A percentile compares a stretch with the other conserved stretches of the same genome.
Conservation (phyloP, 495 filamentous ascomycete species). For the Penicillium flavigenum region DNA sequence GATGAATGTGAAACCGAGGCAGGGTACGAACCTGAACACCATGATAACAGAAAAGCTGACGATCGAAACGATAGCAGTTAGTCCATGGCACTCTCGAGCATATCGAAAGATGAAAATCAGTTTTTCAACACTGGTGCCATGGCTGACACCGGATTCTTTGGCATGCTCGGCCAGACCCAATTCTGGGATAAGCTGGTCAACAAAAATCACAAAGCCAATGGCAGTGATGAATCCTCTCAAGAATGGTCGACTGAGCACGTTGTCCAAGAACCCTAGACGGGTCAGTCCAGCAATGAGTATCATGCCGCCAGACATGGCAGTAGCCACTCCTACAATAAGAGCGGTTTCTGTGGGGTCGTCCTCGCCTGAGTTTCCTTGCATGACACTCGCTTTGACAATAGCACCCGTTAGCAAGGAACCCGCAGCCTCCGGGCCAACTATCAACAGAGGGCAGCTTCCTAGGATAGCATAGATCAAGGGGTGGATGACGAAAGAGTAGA, state of each 20-base stretch:
- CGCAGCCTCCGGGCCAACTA: slow-evolving; percentile 94
- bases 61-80: slow-evolving; percentile 73
- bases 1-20: neutral
- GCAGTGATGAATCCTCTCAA: slow-evolving; percentile 94
- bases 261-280: slow-evolving; percentile 91
- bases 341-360: slow-evolving; percentile 70
- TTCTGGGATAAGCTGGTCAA: slow-evolving; percentile 92
- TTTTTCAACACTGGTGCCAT: slow-evolving; percentile 85
- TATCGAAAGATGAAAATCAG: slow-evolving; percentile 74
- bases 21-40: slow-evolving; percentile 62
- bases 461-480: slow-evolving; percentile 87
- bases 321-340: slow-evolving; percentile 82
- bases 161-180: slow-evolving; percentile 70
- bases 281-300: slow-evolving; percentile 81
- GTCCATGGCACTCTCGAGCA: slow-evolving; percentile 59
- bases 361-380: slow-evolving; percentile 65
- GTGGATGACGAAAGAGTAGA: slow-evolving; percentile 92
- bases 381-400: slow-evolving; percentile 76
- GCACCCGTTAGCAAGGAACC: slow-evolving; percentile 86
- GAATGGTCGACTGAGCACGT: slow-evolving; percentile 89
- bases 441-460: slow-evolving; percentile 86
- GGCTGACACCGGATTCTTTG: slow-evolving; percentile 57
- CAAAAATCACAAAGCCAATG: slow-evolving; percentile 91
- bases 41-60: slow-evolving; percentile 87
- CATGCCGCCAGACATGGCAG: slow-evolving; percentile 80